phyloP scores from a whole-genome alignment of 257 asterid genomes.

The Solanum corneliomulleri region DNA sequence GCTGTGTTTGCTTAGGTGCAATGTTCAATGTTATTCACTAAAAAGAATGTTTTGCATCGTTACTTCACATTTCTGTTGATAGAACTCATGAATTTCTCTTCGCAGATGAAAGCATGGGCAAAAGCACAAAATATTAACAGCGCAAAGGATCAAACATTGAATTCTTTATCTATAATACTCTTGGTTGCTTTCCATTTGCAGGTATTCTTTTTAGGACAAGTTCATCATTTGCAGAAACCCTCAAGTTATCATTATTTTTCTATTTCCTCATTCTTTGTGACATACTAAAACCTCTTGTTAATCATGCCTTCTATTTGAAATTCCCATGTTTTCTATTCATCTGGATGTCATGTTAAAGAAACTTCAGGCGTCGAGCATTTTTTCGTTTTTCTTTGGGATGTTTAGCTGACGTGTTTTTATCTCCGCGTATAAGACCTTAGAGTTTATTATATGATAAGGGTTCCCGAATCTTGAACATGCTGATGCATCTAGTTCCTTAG shows the following conservation, averaged over 20 bases:
- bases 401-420: neutral
- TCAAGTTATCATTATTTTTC: neutral
- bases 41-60: neutral
- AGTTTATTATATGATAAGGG: neutral
- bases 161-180: constrained; percentile 71
- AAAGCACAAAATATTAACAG: constrained; percentile 74
- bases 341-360: neutral
- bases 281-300: neutral
- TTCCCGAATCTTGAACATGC: neutral
- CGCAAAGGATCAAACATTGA: constrained; percentile 74
- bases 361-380: neutral
- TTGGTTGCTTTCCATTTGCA: constrained; percentile 90
- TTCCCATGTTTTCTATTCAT: neutral
- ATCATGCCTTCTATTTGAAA: neutral
- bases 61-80: neutral
- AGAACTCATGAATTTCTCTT: neutral
- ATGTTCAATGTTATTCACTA: neutral
- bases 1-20: neutral
- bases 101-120: constrained; percentile 93
- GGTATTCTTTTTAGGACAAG: constrained; percentile 27
- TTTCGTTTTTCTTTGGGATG: neutral
- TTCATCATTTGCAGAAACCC: neutral
- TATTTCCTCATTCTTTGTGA: neutral
- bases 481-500: neutral
- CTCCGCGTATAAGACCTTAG: neutral